A percentile compares a stretch with the other conserved stretches of the same genome.
These are phyloP conservation scores for Citeromyces siamensis DNA, from an alignment of 1,139 yeast species.

Conservation along the genomic window DNA sequence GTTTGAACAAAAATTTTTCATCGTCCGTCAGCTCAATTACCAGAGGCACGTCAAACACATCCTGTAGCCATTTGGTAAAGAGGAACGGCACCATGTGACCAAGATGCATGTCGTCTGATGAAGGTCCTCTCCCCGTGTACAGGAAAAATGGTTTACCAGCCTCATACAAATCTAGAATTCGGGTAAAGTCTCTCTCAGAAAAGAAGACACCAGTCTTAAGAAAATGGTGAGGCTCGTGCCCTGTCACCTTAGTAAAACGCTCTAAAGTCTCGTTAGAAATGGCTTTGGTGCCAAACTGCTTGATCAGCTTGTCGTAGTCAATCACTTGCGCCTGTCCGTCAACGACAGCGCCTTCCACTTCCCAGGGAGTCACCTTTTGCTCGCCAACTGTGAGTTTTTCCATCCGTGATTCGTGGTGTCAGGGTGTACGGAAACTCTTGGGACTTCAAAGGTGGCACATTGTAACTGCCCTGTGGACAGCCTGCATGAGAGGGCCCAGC, in stretches of 20 bases:
- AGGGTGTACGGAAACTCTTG: no score
- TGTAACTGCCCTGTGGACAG: no score
- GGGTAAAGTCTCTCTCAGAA: conserved; percentile 77
- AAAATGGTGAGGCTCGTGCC: conserved; percentile 87
- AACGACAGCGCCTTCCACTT: conserved; percentile 96
- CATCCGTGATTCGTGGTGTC: no score
- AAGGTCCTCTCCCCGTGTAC: conserved; percentile 98
- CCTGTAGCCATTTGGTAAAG: conserved; percentile 97
- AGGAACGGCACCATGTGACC: conserved; percentile 96
- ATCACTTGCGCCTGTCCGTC: conserved; percentile 84
- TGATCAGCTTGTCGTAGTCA: conserved; percentile 79
- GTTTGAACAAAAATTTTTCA: conserved; percentile 94
- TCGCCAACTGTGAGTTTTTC: neutral
- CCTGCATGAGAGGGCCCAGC: no score
- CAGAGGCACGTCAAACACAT: conserved; percentile 93
- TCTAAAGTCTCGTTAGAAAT: conserved; percentile 60
- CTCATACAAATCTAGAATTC: conserved; percentile 80
- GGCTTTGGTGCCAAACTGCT: conserved; percentile 76
- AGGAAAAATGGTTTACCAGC: conserved; percentile 91
- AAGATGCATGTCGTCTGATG: conserved; percentile 88
- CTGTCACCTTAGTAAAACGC: conserved; percentile 74
- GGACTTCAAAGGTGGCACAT: no score
- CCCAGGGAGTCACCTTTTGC: conserved; percentile 93
- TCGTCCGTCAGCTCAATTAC: conserved; percentile 96
- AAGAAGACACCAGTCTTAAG: conserved; percentile 88